These are phyloP conservation scores for Gliomastix tumulicola DNA, from an alignment of 2,329 filamentous ascomycete species.

Conservation along the genomic window DNA sequence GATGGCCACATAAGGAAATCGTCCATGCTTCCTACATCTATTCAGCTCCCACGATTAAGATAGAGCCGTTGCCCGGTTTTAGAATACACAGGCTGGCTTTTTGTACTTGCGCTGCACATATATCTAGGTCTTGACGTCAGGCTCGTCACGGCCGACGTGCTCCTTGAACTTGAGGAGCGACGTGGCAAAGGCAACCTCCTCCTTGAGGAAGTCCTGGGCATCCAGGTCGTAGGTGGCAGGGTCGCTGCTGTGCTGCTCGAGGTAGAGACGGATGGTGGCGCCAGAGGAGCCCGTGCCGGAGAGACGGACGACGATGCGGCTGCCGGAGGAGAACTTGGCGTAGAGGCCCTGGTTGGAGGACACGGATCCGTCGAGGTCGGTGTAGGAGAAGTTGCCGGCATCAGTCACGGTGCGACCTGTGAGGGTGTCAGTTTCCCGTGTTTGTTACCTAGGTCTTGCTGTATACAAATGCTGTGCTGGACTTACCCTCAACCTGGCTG, in stretches of 20 bases:
- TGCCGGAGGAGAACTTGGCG: slow-evolving; percentile 89
- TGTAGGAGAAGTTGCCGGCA: slow-evolving; percentile 96
- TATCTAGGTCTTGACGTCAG: slow-evolving; percentile 85
- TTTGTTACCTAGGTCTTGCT: no score
- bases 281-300: slow-evolving; percentile 94
- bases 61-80: no score
- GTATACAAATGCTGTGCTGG: no score
- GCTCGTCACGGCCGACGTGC: slow-evolving; percentile 84
- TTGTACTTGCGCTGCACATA: no score
- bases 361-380: slow-evolving; percentile 94
- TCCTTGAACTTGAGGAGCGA: slow-evolving; percentile 88
- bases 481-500: slow-evolving; percentile 65
- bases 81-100: no score
- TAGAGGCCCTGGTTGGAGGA: slow-evolving; percentile 95
- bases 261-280: slow-evolving; percentile 92
- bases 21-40: no score
- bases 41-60: not conserved
- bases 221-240: slow-evolving; percentile 70
- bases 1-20: no score
- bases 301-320: slow-evolving; percentile 88
- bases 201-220: slow-evolving; percentile 89
- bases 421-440: no score
- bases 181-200: slow-evolving; percentile 79
- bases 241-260: slow-evolving; percentile 90
- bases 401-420: slow-evolving; percentile 83